These are phyloP conservation scores for Candida glaebosa DNA, from an alignment of 805 yeast species.

Conservation along the genomic window DNA sequence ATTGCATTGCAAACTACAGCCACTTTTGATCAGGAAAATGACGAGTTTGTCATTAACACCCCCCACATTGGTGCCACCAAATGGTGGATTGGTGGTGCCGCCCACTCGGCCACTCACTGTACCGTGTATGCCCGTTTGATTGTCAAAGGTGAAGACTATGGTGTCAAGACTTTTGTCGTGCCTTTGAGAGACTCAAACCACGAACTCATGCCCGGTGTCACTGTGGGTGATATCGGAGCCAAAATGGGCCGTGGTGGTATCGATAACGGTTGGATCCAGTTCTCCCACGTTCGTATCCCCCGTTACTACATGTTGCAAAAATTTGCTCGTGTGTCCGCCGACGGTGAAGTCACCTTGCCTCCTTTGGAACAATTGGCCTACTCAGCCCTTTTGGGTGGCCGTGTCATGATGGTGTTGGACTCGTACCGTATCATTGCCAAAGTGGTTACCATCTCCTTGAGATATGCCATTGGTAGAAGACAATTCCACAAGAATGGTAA, in stretches of 20 bases:
- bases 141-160: constrained; percentile 81
- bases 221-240: constrained; percentile 88
- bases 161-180: constrained; percentile 89
- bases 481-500: constrained; percentile 57
- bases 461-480: constrained; percentile 87
- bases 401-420: constrained; percentile 87
- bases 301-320: constrained; percentile 78
- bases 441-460: constrained; percentile 75
- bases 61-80: constrained; percentile 92
- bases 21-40: constrained; percentile 59
- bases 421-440: constrained; percentile 79
- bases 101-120: constrained; percentile 87
- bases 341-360: constrained; percentile 71
- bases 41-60: constrained; percentile 74
- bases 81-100: constrained; percentile 99
- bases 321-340: constrained; percentile 65
- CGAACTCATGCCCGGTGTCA: constrained; percentile 71
- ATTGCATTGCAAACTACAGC: constrained; percentile 95
- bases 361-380: constrained; percentile 87
- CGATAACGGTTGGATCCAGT: constrained; percentile 97
- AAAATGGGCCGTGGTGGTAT: constrained; percentile 97
- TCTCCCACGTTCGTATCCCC: constrained; percentile 78
- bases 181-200: constrained; percentile 79
- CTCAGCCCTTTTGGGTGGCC: constrained; percentile 82
- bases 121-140: constrained; percentile 82